Conservation (phyloP, 225 moss, liverwort and hornwort species). For the Lunularia cruciata region DNA sequence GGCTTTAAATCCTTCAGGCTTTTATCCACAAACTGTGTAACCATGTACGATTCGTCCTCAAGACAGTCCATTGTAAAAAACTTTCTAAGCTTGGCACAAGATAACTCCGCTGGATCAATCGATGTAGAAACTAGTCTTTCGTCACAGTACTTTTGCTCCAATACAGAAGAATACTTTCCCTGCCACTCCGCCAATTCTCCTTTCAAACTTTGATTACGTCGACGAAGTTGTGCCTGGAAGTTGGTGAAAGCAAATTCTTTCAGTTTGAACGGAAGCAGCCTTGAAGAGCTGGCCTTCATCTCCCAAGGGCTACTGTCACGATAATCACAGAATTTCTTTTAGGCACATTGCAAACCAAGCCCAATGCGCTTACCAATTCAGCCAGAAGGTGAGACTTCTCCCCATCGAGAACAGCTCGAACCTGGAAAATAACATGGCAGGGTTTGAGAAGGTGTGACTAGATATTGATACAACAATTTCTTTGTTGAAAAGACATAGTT, state of each 20-base stretch:
- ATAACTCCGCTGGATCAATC: constrained; percentile 18
- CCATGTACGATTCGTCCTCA: background rate
- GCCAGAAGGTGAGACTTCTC: constrained; percentile 74
- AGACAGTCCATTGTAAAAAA: constrained; percentile 17
- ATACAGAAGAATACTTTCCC: constrained; percentile 14
- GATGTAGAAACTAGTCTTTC: constrained; percentile 9
- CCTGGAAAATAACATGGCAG: constrained; percentile 37
- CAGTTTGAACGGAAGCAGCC: background rate
- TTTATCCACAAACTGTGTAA: background rate
- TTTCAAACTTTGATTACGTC: constrained; percentile 29
- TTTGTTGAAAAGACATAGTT: background rate
- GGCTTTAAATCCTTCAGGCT: background rate
- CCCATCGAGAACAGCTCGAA: constrained; percentile 72
- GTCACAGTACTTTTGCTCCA: background rate
- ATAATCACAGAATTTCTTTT: background rate
- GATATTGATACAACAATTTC: background rate
- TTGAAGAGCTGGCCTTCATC: background rate
- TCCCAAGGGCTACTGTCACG: too few relatives aligned
- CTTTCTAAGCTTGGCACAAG: constrained; percentile 31
- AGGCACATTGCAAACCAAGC: background rate
- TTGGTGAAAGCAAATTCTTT: background rate
- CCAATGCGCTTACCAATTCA: constrained; percentile 46
- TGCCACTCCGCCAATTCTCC: constrained; percentile 36
- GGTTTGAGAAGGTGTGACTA: background rate
- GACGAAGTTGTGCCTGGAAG: constrained; percentile 33